Evolutionary conservation across 306 rosid genomes (phyloP), one percentile per base, ranked within the genome.

Genomic region (Pterocarpus santalinus): DNA sequence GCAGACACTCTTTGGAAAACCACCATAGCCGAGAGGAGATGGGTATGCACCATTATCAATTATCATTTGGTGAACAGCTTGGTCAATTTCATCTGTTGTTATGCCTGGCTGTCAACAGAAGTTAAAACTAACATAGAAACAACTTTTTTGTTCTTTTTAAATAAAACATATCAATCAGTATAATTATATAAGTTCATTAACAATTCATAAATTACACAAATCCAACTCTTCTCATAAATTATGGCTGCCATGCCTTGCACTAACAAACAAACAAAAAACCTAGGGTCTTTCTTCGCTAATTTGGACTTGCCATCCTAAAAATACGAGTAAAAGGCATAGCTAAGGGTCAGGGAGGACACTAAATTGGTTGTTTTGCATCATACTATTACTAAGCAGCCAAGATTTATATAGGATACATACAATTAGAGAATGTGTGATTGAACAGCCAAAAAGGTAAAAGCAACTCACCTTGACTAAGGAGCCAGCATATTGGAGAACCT

Each of bases 1-100:
- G 90, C 99, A 93, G 46, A 95, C 96, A 70, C 99, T 95, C 91
- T 95, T 95, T 38, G 97, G 99, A 88, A 95, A 95, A 62, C 94
- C 94, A 76, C 96, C 94, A 60, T 95, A 95, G 63, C 98, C 99
- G 47, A 95, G 93, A 68, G 97, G 99, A 36, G 99, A 95, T 0
- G 98, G 98, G 85, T 93, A 95, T 79, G 99, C 99, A 49, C 94
- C 94, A 35, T 93, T 95, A 63, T 95, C 98, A 76, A 95, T 57
- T 81, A 95, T 91, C 98, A 95, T 95, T 70, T 90, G 97, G 67
- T 93, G 98, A 88, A 95, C 99, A 61, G 94, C 98, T 87, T 84
- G 79, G 80, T 93, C 99, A 82, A 95, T 91, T 83, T 95, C 98
- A 90, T 95, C 99, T 4, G 96, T 91, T 72, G 69, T 91, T 84